These are phyloP conservation scores for Cordyceps cateniannulata DNA, from an alignment of 2,329 filamentous ascomycete genomes.

Conservation along the genomic window DNA sequence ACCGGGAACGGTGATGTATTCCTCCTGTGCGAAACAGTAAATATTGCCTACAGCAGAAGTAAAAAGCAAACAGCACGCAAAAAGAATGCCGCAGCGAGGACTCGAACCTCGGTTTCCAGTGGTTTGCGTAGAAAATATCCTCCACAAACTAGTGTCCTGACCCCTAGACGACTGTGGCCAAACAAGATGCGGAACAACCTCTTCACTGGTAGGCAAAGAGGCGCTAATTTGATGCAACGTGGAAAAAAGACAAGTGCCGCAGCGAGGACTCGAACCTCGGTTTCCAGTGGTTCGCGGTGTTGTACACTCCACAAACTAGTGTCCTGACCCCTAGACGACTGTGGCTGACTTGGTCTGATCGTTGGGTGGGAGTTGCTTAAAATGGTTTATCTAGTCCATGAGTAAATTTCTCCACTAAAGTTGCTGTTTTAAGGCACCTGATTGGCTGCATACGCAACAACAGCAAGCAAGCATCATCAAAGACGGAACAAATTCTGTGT, in stretches of 20 bases:
- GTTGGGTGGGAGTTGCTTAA: constrained; percentile 1
- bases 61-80: background rate
- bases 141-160: constrained; percentile 26
- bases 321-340: constrained; percentile 26
- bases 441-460: background rate
- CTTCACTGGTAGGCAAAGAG: too few species aligned
- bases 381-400: background rate
- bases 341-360: constrained; percentile 15
- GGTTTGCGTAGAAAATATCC: constrained; percentile 13
- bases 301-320: constrained; percentile 23
- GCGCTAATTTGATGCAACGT: background rate
- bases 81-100: constrained; percentile 17
- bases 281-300: constrained; percentile 22
- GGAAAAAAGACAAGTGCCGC: constrained; percentile 13
- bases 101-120: constrained; percentile 27
- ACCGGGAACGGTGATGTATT: too few species aligned
- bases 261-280: constrained; percentile 24
- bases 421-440: background rate
- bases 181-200: background rate
- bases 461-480: too few species aligned
- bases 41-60: too few species aligned
- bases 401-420: background rate
- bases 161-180: constrained; percentile 24
- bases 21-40: background rate
- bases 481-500: background rate